Conservation (phyloP, 495 filamentous ascomycete genomes). For the Aspergillus indologenus region DNA sequence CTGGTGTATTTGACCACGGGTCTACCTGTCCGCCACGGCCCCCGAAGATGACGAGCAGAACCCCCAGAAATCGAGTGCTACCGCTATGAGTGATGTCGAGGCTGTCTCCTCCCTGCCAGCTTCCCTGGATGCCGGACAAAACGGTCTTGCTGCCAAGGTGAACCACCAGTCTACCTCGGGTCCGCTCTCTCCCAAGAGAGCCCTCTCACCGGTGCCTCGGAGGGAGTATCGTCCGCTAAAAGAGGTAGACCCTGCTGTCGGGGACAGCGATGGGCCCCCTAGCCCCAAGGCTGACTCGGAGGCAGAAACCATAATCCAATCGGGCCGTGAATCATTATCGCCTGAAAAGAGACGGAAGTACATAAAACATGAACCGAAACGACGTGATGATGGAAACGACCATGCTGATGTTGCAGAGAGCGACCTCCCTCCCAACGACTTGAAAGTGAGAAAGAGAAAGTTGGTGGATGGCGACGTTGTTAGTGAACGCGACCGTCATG, state of each 20-base stretch:
- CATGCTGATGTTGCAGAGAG: constrained; percentile 36
- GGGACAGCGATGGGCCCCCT: constrained; percentile 34
- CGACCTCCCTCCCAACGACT: constrained; percentile 23
- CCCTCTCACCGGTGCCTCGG: constrained; percentile 20
- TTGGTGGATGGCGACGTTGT: constrained; percentile 27
- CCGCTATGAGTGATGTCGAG: constrained; percentile 53
- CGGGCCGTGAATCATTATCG: constrained; percentile 67
- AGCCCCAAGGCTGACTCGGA: constrained; percentile 64
- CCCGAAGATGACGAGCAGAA: constrained; percentile 52
- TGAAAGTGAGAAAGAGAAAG: constrained; percentile 35
- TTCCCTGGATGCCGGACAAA: constrained; percentile 41
- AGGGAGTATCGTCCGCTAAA: constrained; percentile 23
- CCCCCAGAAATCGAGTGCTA: constrained; percentile 42
- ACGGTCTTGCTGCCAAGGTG: constrained; percentile 36
- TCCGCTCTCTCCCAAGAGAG: constrained; percentile 27
- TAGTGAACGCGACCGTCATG: constrained; percentile 22
- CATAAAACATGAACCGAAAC: constrained; percentile 61
- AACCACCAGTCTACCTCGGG: constrained; percentile 27
- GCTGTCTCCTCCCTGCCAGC: constrained; percentile 42
- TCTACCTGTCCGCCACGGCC: constrained; percentile 37
- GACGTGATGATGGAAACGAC: constrained; percentile 50
- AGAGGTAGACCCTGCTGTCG: constrained; percentile 26
- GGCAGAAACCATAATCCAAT: constrained; percentile 76
- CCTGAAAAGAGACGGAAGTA: constrained; percentile 65
- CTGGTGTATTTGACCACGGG: constrained; percentile 39